These are phyloP conservation scores for Arachnopeziza araneosa DNA, from an alignment of 2,329 filamentous ascomycete species.

Conservation along the genomic window DNA sequence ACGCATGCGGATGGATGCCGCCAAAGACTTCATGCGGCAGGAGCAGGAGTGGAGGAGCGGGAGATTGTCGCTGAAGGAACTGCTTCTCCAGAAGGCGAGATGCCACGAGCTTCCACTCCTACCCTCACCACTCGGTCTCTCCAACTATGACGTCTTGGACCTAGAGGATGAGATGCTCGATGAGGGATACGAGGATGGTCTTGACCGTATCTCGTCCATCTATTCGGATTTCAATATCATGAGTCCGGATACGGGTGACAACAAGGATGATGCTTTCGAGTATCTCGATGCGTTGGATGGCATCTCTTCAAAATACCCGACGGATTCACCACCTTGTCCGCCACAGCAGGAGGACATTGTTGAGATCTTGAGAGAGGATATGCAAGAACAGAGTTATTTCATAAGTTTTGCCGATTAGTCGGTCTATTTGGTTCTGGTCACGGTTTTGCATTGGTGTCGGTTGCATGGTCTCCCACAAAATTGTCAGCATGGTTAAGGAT, in stretches of 20 bases:
- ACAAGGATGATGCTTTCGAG: slow-evolving; percentile 26
- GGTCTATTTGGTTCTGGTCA: background rate
- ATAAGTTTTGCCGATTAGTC: background rate
- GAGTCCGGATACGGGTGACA: slow-evolving; percentile 16
- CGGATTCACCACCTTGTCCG: slow-evolving; percentile 22
- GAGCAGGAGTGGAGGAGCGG: slow-evolving; percentile 22
- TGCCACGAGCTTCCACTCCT: slow-evolving; percentile 24
- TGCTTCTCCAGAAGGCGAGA: slow-evolving; percentile 24
- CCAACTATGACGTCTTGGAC: slow-evolving; percentile 32
- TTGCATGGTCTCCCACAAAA: slow-evolving; percentile 12
- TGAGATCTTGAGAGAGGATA: slow-evolving; percentile 27
- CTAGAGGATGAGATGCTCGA: slow-evolving; percentile 26
- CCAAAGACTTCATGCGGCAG: slow-evolving; percentile 21
- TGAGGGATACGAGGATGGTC: slow-evolving; percentile 12
- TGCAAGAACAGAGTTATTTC: slow-evolving; percentile 24
- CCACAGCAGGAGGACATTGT: slow-evolving; percentile 25
- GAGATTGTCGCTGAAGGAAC: slow-evolving; percentile 21
- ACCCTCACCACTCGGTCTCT: slow-evolving; percentile 30
- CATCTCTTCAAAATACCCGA: slow-evolving; percentile 24
- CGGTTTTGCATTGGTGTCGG: slow-evolving; percentile 5
- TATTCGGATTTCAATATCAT: slow-evolving; percentile 32
- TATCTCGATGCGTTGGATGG: slow-evolving; percentile 31
- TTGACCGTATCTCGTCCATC: slow-evolving; percentile 14
- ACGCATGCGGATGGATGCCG: slow-evolving; percentile 39
- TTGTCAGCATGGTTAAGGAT: slow-evolving; percentile 10